Conservation (phyloP, 495 filamentous ascomycete genomes). For the Chaetomium cochliodes region DNA sequence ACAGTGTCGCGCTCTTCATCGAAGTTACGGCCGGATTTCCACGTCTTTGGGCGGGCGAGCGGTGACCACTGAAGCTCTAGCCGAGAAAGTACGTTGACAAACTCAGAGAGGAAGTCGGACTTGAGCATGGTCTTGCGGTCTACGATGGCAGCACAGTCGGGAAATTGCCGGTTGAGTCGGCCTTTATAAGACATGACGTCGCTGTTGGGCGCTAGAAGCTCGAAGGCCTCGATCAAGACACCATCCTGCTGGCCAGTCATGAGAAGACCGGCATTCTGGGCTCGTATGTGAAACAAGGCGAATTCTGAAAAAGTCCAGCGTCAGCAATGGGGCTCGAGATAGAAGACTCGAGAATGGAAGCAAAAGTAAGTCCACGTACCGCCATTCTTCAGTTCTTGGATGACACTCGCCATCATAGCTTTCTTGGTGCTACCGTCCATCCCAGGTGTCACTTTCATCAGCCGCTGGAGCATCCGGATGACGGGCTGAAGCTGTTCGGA, state of each 20-base stretch:
- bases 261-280: conserved; percentile 61
- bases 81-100: conserved; percentile 44
- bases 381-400: conserved; percentile 19
- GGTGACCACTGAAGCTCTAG: conserved; percentile 40
- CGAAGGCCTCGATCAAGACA: conserved; percentile 55
- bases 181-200: conserved; percentile 50
- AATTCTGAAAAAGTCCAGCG: conserved; percentile 14
- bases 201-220: conserved; percentile 52
- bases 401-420: not conserved
- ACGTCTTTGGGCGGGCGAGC: conserved; percentile 39
- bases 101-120: conserved; percentile 34
- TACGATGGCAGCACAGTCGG: conserved; percentile 49
- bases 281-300: conserved; percentile 45
- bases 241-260: conserved; percentile 36
- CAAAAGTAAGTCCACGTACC: conserved; percentile 17
- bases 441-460: conserved; percentile 1
- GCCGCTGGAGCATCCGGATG: conserved; percentile 18
- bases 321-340: not conserved
- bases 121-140: conserved; percentile 35
- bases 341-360: no score
- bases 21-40: conserved; percentile 41
- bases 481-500: not conserved
- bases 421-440: conserved; percentile 5
- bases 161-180: conserved; percentile 55
- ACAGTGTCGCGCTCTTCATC: conserved; percentile 55